A percentile compares a stretch with the other conserved stretches of the same genome.
phyloP scores from a whole-genome alignment of 345 rosid genomes.

The Diplotaxis tenuifolia region DNA sequence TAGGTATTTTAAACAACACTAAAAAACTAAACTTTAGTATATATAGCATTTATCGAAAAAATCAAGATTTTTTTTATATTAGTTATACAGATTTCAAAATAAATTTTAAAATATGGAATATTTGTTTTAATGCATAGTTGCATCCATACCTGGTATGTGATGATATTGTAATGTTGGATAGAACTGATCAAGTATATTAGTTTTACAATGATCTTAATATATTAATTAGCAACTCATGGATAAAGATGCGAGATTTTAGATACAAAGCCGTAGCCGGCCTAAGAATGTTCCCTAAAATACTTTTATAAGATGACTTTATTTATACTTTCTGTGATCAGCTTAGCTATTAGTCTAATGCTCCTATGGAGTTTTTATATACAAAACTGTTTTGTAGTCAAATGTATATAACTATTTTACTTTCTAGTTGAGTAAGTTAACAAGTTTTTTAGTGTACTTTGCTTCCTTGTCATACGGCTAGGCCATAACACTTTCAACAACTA shows the following conservation, averaged over 20 bases:
- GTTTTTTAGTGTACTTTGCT: neutral
- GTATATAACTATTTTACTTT: slow-evolving; percentile 21
- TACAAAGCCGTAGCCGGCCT: slow-evolving; percentile 21
- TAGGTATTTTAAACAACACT: too few species aligned
- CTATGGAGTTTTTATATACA: neutral
- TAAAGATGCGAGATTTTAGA: neutral
- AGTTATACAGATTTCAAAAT: too few species aligned
- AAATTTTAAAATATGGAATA: too few species aligned
- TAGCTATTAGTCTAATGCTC: neutral
- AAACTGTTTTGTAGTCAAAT: slow-evolving; percentile 20
- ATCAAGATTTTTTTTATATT: too few species aligned
- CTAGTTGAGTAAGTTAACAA: slow-evolving; percentile 14
- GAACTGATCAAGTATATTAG: slow-evolving; percentile 2
- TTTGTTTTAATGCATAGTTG: too few species aligned
- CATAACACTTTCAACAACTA: slow-evolving; percentile 6
- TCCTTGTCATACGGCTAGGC: slow-evolving; percentile 1
- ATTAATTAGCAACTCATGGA: slow-evolving; percentile 5
- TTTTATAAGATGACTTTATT: neutral
- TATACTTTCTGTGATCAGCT: neutral
- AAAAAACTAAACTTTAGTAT: too few species aligned
- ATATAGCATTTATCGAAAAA: too few species aligned
- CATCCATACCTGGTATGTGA: too few species aligned
- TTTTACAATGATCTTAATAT: slow-evolving; percentile 4
- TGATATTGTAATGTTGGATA: neutral
- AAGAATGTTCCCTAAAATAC: slow-evolving; percentile 9